phyloP scores from a whole-genome alignment of 192 early-diverging fungal genomes.

The Backusella australiensis region DNA sequence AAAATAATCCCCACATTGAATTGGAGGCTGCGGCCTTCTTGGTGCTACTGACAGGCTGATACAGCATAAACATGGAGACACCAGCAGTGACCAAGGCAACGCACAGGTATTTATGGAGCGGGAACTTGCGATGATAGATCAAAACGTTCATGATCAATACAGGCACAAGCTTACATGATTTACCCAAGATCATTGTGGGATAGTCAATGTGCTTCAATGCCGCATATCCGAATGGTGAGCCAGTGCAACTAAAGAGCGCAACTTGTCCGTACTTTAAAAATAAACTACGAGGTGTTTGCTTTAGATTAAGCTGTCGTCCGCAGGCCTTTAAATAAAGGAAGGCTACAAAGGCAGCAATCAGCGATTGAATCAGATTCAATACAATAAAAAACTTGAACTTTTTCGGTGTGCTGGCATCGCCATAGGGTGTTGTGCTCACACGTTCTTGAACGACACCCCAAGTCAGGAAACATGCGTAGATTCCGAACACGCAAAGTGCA shows the following conservation, averaged over 20 bases:
- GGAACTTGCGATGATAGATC: conserved; percentile 84
- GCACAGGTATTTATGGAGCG: conserved; percentile 84
- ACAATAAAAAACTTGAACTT: conserved; percentile 90
- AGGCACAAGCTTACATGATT: conserved; percentile 95
- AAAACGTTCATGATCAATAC: conserved; percentile 95
- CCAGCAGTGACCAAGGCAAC: conserved; percentile 88
- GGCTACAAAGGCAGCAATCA: conserved; percentile 74
- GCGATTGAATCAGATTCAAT: conserved; percentile 83
- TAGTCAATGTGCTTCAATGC: conserved; percentile 94
- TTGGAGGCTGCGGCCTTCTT: conserved; percentile 50
- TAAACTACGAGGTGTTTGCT: conserved; percentile 27
- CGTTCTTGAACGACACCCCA: conserved; percentile 96
- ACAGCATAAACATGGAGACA: conserved; percentile 92
- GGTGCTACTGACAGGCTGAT: conserved; percentile 55
- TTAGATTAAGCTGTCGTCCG: conserved; percentile 41
- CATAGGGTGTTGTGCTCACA: conserved; percentile 82
- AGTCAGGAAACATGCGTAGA: conserved; percentile 94
- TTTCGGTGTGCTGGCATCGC: conserved; percentile 28
- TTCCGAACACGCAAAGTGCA: conserved; percentile 56
- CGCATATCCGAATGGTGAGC: conserved; percentile 92
- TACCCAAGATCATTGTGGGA: conserved; percentile 94
- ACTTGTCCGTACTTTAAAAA: conserved; percentile 71
- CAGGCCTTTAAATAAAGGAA: conserved; percentile 68
- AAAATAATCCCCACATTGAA: conserved; percentile 76
- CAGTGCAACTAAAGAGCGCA: conserved; percentile 69